phyloP scores from a whole-genome alignment of 1,284 basidiomycete genomes.

The Ganoderma boninense region DNA sequence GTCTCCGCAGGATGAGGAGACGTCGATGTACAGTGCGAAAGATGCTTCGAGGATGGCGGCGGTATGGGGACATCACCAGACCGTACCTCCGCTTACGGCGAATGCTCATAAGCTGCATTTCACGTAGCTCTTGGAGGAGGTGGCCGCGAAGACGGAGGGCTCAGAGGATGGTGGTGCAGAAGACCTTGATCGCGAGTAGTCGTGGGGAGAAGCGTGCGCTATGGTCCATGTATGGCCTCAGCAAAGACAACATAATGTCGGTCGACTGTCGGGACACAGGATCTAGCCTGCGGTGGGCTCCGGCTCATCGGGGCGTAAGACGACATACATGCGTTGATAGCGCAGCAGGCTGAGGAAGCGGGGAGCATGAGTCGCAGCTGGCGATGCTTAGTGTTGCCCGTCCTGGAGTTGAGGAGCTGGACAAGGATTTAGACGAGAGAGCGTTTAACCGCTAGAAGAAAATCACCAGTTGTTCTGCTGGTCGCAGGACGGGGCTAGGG shows the following conservation, averaged over 20 bases:
- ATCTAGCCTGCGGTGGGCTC: slow-evolving; percentile 70
- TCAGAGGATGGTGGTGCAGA: slow-evolving; percentile 62
- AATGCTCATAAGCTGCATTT: slow-evolving; percentile 63
- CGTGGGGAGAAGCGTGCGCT: slow-evolving; percentile 56
- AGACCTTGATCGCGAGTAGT: slow-evolving; percentile 74
- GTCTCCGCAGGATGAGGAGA: slow-evolving; percentile 76
- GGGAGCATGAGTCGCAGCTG: slow-evolving; percentile 54
- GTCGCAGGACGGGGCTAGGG: slow-evolving; percentile 64
- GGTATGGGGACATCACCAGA: slow-evolving; percentile 87
- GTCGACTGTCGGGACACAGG: slow-evolving; percentile 83
- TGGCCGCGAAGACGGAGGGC: slow-evolving; percentile 57
- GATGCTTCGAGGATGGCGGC: slow-evolving; percentile 73
- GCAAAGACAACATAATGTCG: slow-evolving; percentile 79
- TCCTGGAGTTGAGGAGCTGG: slow-evolving; percentile 78
- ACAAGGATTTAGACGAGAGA: slow-evolving; percentile 72
- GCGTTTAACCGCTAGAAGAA: slow-evolving; percentile 62
- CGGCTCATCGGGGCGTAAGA: slow-evolving; percentile 69
- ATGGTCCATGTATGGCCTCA: slow-evolving; percentile 66
- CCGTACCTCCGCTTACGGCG: slow-evolving; percentile 77
- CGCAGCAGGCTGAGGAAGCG: slow-evolving; percentile 48
- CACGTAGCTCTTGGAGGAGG: slow-evolving; percentile 68
- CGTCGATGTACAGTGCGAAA: slow-evolving; percentile 64
- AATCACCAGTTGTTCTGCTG: slow-evolving; percentile 69
- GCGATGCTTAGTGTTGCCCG: slow-evolving; percentile 46
- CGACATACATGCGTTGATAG: slow-evolving; percentile 74